A percentile compares a stretch with the other conserved stretches of the same genome.
Conservation (phyloP, 805 yeast species). For the Kodamaea leandrae region DNA sequence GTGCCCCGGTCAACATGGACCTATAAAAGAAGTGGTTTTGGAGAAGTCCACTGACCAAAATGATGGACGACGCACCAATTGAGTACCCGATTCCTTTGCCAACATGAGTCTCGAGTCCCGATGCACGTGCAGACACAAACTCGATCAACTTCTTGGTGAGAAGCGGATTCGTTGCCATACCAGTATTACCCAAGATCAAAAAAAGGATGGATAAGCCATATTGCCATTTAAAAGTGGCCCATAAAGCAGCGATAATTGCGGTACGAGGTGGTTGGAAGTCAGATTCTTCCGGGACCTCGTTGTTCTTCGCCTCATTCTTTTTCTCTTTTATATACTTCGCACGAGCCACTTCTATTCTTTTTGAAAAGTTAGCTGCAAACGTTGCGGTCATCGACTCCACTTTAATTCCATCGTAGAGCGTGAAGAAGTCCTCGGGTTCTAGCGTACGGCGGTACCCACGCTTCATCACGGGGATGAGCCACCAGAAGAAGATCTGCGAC, state of each 20-base stretch:
- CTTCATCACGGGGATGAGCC: conserved; percentile 62
- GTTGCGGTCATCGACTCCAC: conserved; percentile 30
- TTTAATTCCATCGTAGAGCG: conserved; percentile 24
- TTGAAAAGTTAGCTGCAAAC: conserved; percentile 21
- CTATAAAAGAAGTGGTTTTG: conserved; percentile 25
- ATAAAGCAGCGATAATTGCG: conserved; percentile 17
- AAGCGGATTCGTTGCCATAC: conserved; percentile 33
- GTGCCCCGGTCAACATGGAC: conserved; percentile 28
- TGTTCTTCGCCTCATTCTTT: conserved; percentile 25
- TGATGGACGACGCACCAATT: conserved; percentile 32
- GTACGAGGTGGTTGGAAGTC: conserved; percentile 3
- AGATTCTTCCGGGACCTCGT: conserved; percentile 14
- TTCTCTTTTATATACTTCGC: conserved; percentile 22
- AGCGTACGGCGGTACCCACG: conserved; percentile 74
- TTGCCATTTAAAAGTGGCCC: conserved; percentile 29
- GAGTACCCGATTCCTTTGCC: conserved; percentile 44
- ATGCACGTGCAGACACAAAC: conserved; percentile 30
- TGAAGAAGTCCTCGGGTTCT: conserved; percentile 58
- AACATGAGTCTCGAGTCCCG: conserved; percentile 38
- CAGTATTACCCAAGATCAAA: conserved; percentile 25
- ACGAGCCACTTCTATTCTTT: conserved; percentile 12
- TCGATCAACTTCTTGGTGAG: conserved; percentile 36
- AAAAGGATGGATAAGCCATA: conserved; percentile 21
- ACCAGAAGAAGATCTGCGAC: conserved; percentile 54
- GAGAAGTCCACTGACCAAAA: conserved; percentile 23